Base-by-base conservation (phyloP, 78 protist species). In the Bodo saltans region DNA sequence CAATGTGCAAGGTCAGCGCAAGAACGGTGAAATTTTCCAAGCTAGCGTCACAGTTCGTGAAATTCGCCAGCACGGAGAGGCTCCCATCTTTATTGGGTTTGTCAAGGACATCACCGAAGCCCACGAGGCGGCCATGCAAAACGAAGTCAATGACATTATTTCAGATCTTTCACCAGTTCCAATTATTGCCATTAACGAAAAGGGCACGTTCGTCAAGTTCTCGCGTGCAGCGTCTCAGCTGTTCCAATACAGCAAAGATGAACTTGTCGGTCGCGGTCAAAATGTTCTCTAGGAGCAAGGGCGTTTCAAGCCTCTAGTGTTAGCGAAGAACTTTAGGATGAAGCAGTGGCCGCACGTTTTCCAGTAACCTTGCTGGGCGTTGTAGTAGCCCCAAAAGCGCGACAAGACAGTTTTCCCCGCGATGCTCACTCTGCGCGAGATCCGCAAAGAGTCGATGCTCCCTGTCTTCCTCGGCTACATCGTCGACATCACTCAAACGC, bases 221-320 rank as follows among this genome's bases (percentile, higher is more conserved):
- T 40, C 60, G 12, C 34, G 33, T n/a, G 86, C 75, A 21, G 86
- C 86, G 68, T 37, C n/a, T 27, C 4, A 70, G 39, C 42, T 34
- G 29, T 83, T 83, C 40, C 8, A 3, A 52, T 83, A 70, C 42
- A 1, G 11, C 34, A 17, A 2, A 4, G 68, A 38, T 39, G 76
- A 83, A 26, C 68, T 83, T 37, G 33, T 27, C 34, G 32, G 79
- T 28, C 27, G 76, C 37, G 72, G 82, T 70, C 78, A 82, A 8
- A 1, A 69, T 29, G 38, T 47, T 32, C 76, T n/a, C n/a, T n/a
- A n/a, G n/a, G n/a, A n/a, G n/a, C n/a, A n/a, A n/a, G n/a, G n/a
- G n/a, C n/a, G n/a, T n/a, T n/a, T n/a, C n/a, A n/a, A n/a, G n/a
- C n/a, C n/a, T n/a, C n/a, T n/a, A n/a, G n/a, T n/a, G n/a, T n/a